Evolutionary conservation across 192 early-diverging fungal genomes (phyloP), one percentile per base, ranked within the genome.

Genomic region (Cladochytrium replicatum): DNA sequence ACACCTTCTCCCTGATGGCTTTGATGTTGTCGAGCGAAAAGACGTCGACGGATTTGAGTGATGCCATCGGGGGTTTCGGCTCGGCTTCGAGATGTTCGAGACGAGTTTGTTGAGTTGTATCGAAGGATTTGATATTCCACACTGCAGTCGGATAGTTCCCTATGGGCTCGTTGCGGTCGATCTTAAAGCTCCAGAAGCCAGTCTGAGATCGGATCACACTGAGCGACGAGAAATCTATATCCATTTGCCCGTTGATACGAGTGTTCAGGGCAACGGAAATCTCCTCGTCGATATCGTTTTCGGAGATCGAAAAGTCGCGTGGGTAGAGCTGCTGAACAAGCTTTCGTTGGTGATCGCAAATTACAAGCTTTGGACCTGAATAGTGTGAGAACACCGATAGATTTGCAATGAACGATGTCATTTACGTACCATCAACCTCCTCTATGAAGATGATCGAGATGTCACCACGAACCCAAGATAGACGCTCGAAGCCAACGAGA

Each of bases 381-480:
- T 15, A 21, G 15, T 0, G 19, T 8, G 41, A 15, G 41, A 5
- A 42, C 43, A 3, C 22, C 17, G 21, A n/a, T 17, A 23, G 4
- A 9, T 29, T 50, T n/a, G n/a, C n/a, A n/a, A n/a, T n/a, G n/a
- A n/a, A n/a, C n/a, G n/a, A n/a, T n/a, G n/a, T n/a, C n/a, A n/a
- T n/a, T n/a, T n/a, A n/a, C n/a, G n/a, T n/a, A n/a, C n/a, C 46
- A 3, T 24, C 32, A 9, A 46, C 50, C n/a, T 58, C 40, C 29
- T 57, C 55, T n/a, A 40, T 52, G 39, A 76, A 71, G 17, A 77
- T 63, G n/a, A 77, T 58, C 9, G 64, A 64, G 7, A 77, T 48
- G 43, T 77, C 60, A 21, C 72, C 72, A 2, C 71, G 49, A 32
- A 77, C 43, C 72, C 72, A 77, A 1, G 49, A 46, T 30, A 77